Conservation (phyloP, 805 yeast genomes). For the Wickerhamomyces alni region DNA sequence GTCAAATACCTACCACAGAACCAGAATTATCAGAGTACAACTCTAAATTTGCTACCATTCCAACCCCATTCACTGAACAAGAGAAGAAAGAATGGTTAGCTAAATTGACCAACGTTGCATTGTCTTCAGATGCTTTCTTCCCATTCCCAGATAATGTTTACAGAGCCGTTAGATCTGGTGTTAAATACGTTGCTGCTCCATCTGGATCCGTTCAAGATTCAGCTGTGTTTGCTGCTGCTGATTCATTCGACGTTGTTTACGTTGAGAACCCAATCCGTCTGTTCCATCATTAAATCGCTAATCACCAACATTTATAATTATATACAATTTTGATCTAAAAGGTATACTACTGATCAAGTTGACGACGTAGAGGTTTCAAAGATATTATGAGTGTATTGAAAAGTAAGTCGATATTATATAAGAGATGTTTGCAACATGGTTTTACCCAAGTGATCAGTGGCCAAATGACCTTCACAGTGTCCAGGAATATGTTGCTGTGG, state of each 20-base stretch:
- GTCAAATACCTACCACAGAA: slow-evolving; percentile 84
- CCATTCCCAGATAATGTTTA: slow-evolving; percentile 99
- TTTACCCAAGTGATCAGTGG: slow-evolving; percentile 98
- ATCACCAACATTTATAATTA: background rate
- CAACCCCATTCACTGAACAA: slow-evolving; percentile 71
- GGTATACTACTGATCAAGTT: too few relatives aligned
- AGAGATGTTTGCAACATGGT: slow-evolving; percentile 95
- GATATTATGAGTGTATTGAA: too few relatives aligned
- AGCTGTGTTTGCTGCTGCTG: slow-evolving; percentile 94
- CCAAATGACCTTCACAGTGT: slow-evolving; percentile 93
- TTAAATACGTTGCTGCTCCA: slow-evolving; percentile 93
- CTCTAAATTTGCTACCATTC: slow-evolving; percentile 78
- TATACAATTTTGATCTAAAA: background rate
- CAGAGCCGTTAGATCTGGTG: slow-evolving; percentile 97
- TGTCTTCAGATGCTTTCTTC: slow-evolving; percentile 98
- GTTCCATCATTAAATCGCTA: slow-evolving; percentile 80
- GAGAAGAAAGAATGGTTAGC: slow-evolving; percentile 87
- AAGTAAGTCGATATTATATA: too few relatives aligned
- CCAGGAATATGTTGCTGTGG: slow-evolving; percentile 98
- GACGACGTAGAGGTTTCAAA: too few relatives aligned
- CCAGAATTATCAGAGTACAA: slow-evolving; percentile 93
- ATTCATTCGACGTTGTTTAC: slow-evolving; percentile 81
- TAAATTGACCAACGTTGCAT: slow-evolving; percentile 78
- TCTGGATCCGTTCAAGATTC: slow-evolving; percentile 97
- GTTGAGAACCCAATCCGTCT: slow-evolving; percentile 96